Evolutionary conservation across 2,329 filamentous ascomycete genomes (phyloP), one percentile per base, ranked within the genome.

Genomic region (Aspergillus pseudoterreus): DNA sequence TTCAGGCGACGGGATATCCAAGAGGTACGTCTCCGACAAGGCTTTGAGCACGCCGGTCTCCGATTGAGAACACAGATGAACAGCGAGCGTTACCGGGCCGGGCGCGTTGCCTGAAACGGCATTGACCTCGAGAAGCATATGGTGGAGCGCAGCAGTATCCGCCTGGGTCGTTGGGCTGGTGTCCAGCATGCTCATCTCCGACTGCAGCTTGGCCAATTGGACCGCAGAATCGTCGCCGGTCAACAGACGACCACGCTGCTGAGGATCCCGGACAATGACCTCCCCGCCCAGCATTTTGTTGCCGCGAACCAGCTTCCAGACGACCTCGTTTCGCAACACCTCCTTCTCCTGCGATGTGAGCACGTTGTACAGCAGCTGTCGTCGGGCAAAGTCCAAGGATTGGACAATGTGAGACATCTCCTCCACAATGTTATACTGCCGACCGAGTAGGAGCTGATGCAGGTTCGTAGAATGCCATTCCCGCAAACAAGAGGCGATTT

Each of bases 381-480:
- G 86, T 56, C 94, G 81, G 39, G 90, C 86, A 49, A 90, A 80
- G 71, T 96, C 92, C 55, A 99, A 79, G n/a, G 85, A 84, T 45
- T 85, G 82, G 42, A 96, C 88, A 49, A 97, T 80, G 51, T 82
- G 81, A 1, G 90, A 88, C 67, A 97, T 84, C 56, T 87, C 84
- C 62, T 95, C 90, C 50, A 99, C 77, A 49, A 86, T 82, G 45
- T 81, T 76, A 71, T 99, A 99, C 67, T 92, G 85, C 54, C 90
- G 83, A 17, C 85, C 84, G 8, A 99, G 81, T 1, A 99, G 80
- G 21, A 97, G 79, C 67, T 95, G 90, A 73, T 99, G 95, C 14
- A 99, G 80, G 66, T 96, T 95, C 15, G 92, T 96, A 17, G 94
- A 95, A 74, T 99, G 92, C 95, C 94, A 99, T 79, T 99, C 94